These are phyloP conservation scores for Postia placenta DNA, from an alignment of 768 basidiomycete species.

Conservation along the genomic window DNA sequence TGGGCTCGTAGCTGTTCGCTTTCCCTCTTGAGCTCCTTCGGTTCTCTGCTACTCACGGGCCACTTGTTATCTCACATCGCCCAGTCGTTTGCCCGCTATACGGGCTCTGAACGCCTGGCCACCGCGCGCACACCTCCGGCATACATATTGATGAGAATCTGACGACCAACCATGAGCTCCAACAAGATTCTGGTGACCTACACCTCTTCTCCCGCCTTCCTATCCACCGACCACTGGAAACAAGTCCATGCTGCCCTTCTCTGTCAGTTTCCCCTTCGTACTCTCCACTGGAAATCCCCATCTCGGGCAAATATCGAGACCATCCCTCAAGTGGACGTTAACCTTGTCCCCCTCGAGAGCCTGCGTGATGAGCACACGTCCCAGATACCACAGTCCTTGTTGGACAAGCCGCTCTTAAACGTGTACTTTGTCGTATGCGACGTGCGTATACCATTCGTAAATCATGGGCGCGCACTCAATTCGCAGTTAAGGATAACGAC, in stretches of 20 bases:
- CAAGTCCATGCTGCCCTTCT: conserved; percentile 59
- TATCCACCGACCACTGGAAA: conserved; percentile 68
- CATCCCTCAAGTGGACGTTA: conserved; percentile 83
- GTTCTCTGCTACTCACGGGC: no score
- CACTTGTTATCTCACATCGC: no score
- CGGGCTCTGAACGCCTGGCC: not conserved
- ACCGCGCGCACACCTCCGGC: no score
- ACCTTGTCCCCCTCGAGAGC: conserved; percentile 61
- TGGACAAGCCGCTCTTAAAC: conserved; percentile 86
- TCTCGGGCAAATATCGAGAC: conserved; percentile 71
- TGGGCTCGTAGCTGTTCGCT: no score
- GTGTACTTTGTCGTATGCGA: conserved; percentile 86
- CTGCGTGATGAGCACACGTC: conserved; percentile 70
- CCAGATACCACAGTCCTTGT: conserved; percentile 67
- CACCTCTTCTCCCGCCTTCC: conserved; percentile 53
- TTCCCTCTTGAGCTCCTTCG: no score
- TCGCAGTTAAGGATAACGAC: conserved; percentile 49
- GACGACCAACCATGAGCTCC: no score
- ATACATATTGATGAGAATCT: no score
- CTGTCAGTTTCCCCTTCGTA: conserved; percentile 79
- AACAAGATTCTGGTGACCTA: conserved; percentile 42
- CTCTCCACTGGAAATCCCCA: conserved; percentile 87
- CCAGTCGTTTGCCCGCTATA: not conserved
- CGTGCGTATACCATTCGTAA: conserved; percentile 37
- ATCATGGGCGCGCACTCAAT: conserved; percentile 1